Base-by-base conservation (phyloP, 1,284 basidiomycete species). In the Erythrobasidium hasegawianum region DNA sequence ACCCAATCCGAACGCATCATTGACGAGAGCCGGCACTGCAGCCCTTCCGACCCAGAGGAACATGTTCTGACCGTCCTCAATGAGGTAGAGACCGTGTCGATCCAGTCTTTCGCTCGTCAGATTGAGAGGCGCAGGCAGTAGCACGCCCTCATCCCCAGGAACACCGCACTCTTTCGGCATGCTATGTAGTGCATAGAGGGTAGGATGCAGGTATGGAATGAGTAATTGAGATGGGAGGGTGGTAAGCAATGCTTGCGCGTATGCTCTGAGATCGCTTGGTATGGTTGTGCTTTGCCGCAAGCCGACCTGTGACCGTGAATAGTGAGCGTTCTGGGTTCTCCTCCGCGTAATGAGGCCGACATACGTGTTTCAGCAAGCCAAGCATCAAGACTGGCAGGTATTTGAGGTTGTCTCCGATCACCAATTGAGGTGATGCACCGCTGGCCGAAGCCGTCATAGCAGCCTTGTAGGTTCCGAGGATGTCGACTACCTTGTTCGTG, bases 41-140 rank as follows among this genome's bases (percentile, higher is more conserved):
- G 97, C 95, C 33, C 94, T 86, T 7, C 96, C 96, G 59, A 99
- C 85, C 89, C 92, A 98, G 52, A 98, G 82, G 86, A 98, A 97
- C 74, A 98, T 89, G 54, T 90, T 94, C 79, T 97, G 96, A 0
- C 90, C 90, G 77, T 98, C 94, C 78, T 98, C 96, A 72, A 99
- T 95, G 69, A 99, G 79, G 84, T 89, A 97, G 59, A 99, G 82
- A 59, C 96, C 96, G 75, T 98, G 94, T 61, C 94, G 83, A 78
- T 97, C 94, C 59, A 99, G 82, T 45, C 90, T 83, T 78, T 98
- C 96, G 39, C 90, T 93, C 0, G 92, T 93, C 66, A 94, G 83
- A 57, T 95, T 95, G 33, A 97, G 81, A n/a, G 89, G 84, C 7
- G 85, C 84, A 0, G 93, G 92, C 77, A 96, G 80, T 68, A 92